Conservation (phyloP, 805 yeast species). For the Wickerhamiella azyma region DNA sequence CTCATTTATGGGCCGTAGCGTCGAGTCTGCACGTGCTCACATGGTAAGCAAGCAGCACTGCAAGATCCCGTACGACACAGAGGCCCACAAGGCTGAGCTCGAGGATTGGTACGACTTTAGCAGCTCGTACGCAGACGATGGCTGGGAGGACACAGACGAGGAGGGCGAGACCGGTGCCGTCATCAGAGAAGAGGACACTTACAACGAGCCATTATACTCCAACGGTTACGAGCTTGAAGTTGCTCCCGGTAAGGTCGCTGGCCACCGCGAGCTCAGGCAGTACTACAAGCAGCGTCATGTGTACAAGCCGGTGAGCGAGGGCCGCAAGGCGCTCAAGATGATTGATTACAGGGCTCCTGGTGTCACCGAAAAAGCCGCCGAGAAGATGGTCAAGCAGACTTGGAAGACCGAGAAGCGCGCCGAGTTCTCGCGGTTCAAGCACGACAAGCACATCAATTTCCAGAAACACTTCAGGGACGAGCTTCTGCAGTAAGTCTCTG, state of each 20-base stretch:
- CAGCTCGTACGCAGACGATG: conserved; percentile 36
- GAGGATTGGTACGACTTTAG: conserved; percentile 77
- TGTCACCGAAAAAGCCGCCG: conserved; percentile 21
- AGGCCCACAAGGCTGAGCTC: conserved; percentile 60
- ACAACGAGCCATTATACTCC: conserved; percentile 33
- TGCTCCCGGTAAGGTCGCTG: conserved; percentile 66
- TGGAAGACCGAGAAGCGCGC: conserved; percentile 44
- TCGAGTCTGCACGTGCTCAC: conserved; percentile 84
- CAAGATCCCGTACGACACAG: conserved; percentile 73
- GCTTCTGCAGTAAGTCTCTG: conserved; percentile 32
- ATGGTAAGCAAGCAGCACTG: conserved; percentile 77
- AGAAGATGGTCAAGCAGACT: conserved; percentile 39
- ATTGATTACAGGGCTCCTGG: conserved; percentile 48
- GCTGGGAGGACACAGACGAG: conserved; percentile 29
- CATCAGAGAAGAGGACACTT: conserved; percentile 18
- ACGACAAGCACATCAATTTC: conserved; percentile 61
- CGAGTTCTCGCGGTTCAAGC: conserved; percentile 29
- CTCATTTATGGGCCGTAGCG: conserved; percentile 63
- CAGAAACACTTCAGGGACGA: conserved; percentile 79
- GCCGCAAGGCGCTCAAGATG: conserved; percentile 47
- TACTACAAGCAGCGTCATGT: conserved; percentile 54
- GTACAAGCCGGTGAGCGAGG: conserved; percentile 42
- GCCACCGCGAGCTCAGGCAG: conserved; percentile 65
- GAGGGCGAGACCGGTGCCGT: conserved; percentile 19
- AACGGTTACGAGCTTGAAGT: conserved; percentile 54